A percentile compares a stretch with the other conserved stretches of the same genome.
Evolutionary conservation across 2,329 filamentous ascomycete genomes (phyloP).

Genomic region (Immersiporthe knoxdaviesiana): DNA sequence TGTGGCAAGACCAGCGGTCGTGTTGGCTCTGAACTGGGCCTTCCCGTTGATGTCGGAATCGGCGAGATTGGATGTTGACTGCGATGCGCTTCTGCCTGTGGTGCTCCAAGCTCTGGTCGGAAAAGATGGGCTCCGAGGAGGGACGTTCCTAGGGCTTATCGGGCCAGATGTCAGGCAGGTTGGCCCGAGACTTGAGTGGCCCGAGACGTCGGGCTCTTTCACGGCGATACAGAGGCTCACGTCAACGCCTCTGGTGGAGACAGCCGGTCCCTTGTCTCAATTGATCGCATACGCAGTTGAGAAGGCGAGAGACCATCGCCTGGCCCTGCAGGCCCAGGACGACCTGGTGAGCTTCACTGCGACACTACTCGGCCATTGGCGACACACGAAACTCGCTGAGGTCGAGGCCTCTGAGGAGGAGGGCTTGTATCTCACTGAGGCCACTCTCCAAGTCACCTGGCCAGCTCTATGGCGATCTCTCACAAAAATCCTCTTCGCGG

Average conservation of each 20-base stretch:
- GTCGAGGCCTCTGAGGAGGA: slow-evolving; percentile 71
- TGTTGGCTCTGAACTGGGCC: slow-evolving; percentile 74
- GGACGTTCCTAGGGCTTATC: slow-evolving; percentile 73
- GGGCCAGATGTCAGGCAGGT: slow-evolving; percentile 66
- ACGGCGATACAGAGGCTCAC: slow-evolving; percentile 61
- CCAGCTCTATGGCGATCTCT: slow-evolving; percentile 76
- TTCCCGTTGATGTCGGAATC: slow-evolving; percentile 71
- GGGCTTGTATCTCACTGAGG: slow-evolving; percentile 59
- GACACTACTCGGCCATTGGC: slow-evolving; percentile 72
- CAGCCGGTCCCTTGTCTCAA: slow-evolving; percentile 69
- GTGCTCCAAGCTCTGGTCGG: slow-evolving; percentile 70
- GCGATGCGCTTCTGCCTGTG: slow-evolving; percentile 71
- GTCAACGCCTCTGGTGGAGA: slow-evolving; percentile 63
- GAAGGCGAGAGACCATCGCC: slow-evolving; percentile 42
- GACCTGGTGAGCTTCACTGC: slow-evolving; percentile 69
- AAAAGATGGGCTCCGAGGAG: slow-evolving; percentile 73
- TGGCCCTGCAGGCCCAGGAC: slow-evolving; percentile 48
- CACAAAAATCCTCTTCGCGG: slow-evolving; percentile 74
- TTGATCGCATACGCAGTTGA: slow-evolving; percentile 68
- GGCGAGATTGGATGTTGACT: slow-evolving; percentile 63
- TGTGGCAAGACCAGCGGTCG: slow-evolving; percentile 56
- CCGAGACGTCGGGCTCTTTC: slow-evolving; percentile 61
- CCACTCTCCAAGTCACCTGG: slow-evolving; percentile 68
- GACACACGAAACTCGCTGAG: slow-evolving; percentile 71
- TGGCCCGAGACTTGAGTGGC: slow-evolving; percentile 67